Percentiles rank a stretch among this genome's conserved stretches.
Conservation (phyloP, 2,329 filamentous ascomycete genomes). For the Didymellaceae sp. region DNA sequence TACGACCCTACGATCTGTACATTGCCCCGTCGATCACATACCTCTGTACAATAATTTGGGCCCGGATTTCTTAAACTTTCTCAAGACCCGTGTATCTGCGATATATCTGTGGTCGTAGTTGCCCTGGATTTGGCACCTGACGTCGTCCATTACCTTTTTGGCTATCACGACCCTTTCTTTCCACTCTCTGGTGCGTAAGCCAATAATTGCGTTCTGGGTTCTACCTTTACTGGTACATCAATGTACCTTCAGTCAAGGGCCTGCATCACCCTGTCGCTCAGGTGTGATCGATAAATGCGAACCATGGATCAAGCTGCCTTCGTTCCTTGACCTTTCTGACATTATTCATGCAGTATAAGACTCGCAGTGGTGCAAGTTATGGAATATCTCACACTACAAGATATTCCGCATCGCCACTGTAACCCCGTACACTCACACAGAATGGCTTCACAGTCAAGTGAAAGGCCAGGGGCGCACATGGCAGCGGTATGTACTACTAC, state of each 20-base stretch:
- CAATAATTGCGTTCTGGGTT: neutral
- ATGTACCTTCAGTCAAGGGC: neutral
- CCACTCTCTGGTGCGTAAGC: slow-evolving; percentile 1
- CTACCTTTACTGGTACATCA: neutral
- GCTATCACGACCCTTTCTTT: neutral
- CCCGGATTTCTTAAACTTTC: neutral
- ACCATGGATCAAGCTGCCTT: slow-evolving; percentile 7
- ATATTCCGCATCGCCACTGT: slow-evolving; percentile 45
- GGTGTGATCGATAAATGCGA: neutral
- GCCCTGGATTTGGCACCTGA: slow-evolving; percentile 12
- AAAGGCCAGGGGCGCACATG: slow-evolving; percentile 31
- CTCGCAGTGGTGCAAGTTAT: slow-evolving; percentile 23
- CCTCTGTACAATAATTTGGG: slow-evolving; percentile 20
- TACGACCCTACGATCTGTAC: slow-evolving; percentile 16
- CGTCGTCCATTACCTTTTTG: neutral
- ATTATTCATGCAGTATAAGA: slow-evolving; percentile 13
- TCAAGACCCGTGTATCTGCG: slow-evolving; percentile 15
- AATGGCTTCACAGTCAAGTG: slow-evolving; percentile 37
- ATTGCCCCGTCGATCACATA: slow-evolving; percentile 1
- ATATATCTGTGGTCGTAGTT: slow-evolving; percentile 19
- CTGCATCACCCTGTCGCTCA: neutral
- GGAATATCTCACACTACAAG: slow-evolving; percentile 50
- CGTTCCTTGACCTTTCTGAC: slow-evolving; percentile 6
- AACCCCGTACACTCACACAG: slow-evolving; percentile 36
- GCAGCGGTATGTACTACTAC: slow-evolving; percentile 39